Evolutionary conservation across 345 rosid genomes (phyloP).

Genomic region (Citrus mangshanensis): DNA sequence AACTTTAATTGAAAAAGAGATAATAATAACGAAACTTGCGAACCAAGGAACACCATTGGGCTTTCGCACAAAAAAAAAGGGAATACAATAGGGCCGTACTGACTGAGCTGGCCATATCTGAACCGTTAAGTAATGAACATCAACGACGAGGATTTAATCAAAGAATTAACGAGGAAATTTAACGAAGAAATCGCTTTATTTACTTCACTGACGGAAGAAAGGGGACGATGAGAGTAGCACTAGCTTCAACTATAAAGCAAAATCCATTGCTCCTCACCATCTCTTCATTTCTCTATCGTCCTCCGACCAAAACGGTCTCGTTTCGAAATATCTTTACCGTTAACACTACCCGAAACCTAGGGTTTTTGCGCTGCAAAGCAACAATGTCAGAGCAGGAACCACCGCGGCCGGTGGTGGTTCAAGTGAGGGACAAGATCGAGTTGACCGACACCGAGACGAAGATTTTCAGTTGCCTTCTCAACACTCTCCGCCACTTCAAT

Average conservation of each 20-base stretch:
- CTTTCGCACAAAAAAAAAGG: too few relatives aligned
- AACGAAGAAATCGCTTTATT: background rate
- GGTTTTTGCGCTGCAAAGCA: constrained; percentile 25
- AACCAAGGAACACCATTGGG: too few relatives aligned
- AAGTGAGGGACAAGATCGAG: constrained; percentile 59
- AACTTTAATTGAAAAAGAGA: too few relatives aligned
- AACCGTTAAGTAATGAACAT: too few relatives aligned
- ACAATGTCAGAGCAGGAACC: constrained; percentile 7
- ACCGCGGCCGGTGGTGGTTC: constrained; percentile 15
- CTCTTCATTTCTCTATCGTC: constrained; percentile 13
- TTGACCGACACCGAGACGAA: constrained; percentile 54
- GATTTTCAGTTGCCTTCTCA: constrained; percentile 71
- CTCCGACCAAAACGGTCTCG: background rate
- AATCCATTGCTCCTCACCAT: constrained; percentile 24
- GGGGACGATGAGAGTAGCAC: background rate
- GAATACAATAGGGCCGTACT: too few relatives aligned
- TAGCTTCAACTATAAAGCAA: constrained; percentile 30
- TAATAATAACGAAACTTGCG: too few relatives aligned
- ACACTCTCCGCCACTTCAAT: constrained; percentile 57
- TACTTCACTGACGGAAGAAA: too few relatives aligned
- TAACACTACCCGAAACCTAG: background rate
- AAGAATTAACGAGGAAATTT: too few relatives aligned
- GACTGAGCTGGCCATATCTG: too few relatives aligned
- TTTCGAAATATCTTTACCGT: constrained; percentile 15
- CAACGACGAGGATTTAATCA: too few relatives aligned